These are phyloP conservation scores for Botrytis tulipae DNA, from an alignment of 2,329 filamentous ascomycete species.

Conservation along the genomic window DNA sequence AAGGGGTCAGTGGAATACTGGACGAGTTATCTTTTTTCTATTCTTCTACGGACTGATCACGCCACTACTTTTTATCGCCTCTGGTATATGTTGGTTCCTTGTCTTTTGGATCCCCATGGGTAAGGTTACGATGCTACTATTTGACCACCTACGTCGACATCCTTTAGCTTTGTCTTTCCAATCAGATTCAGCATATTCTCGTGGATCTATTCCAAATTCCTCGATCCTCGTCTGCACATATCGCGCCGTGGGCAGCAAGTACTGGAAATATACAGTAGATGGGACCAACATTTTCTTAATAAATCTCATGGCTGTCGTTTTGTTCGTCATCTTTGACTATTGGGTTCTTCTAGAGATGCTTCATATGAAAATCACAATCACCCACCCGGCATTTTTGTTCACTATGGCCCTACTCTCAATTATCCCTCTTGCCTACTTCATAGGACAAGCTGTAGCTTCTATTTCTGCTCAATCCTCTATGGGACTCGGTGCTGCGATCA, in stretches of 20 bases:
- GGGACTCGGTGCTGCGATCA: conserved; percentile 94
- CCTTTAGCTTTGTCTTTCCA: conserved; percentile 92
- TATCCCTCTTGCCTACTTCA: conserved; percentile 96
- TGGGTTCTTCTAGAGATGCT: conserved; percentile 69
- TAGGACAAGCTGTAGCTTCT: conserved; percentile 95
- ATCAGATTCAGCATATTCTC: conserved; percentile 74
- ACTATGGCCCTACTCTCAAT: conserved; percentile 82
- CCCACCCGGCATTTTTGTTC: conserved; percentile 83
- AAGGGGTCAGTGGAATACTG: conserved; percentile 91
- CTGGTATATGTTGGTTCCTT: conserved; percentile 87
- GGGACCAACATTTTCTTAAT: conserved; percentile 99
- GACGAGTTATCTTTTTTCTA: conserved; percentile 90
- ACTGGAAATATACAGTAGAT: conserved; percentile 99
- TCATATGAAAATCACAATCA: conserved; percentile 67
- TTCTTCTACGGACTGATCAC: conserved; percentile 94
- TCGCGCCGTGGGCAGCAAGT: conserved; percentile 86
- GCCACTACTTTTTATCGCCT: conserved; percentile 81
- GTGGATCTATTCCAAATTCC: conserved; percentile 69
- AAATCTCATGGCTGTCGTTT: conserved; percentile 90
- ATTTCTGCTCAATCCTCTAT: conserved; percentile 99
- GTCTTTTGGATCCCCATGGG: conserved; percentile 99
- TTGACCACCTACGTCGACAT: conserved; percentile 88
- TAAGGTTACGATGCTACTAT: conserved; percentile 84
- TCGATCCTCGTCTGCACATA: conserved; percentile 96
- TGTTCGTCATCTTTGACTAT: conserved; percentile 94